Evolutionary conservation across 768 basidiomycete genomes (phyloP), one percentile per base, ranked within the genome.

Genomic region (Boletus barrowsii): DNA sequence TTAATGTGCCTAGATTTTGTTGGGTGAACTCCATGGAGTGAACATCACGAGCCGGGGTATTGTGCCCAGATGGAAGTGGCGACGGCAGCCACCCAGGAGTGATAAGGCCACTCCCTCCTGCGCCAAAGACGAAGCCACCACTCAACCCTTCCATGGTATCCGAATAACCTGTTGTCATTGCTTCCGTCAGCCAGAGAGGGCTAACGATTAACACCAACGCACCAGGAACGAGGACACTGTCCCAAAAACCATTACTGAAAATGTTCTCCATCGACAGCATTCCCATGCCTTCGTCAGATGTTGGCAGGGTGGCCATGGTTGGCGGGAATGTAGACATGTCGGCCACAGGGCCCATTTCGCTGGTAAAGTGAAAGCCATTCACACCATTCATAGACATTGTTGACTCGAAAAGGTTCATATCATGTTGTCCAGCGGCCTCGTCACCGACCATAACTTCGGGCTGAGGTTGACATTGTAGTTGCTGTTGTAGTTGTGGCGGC

Each of bases 271-370:
- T 91, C 47, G 88, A 85, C 56, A 93, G 65, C 73, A 79, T 69
- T 40, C 77, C 78, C 53, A 68, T 66, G 43, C 69, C 67, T 56
- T 74, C 74, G 67, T 72, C 72, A 35, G 76, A 67, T 36, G 67
- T 44, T 50, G 78, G 76, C 52, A 73, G 51, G 5, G 83, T 77
- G 45, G 83, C 86, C 87, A 91, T 90, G 49, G 87, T 90, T n/a
- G 90, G 90, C 46, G 90, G 90, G 80, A 92, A 92, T 51, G 84
- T 90, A 44, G 86, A 82, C 62, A 92, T 84, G 67, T 92, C 90
- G 56, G 80, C 82, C 15, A 85, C 88, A 5, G 88, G 89, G 0
- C 90, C 90, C 87, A 91, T 91, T 75, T 93, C 90, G 49, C 88
- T 76, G 49, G 83, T 83, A 62, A 88, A 86, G 55, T 86, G 82